Conservation (phyloP, 805 yeast species). For the Ogataea kodamae region DNA sequence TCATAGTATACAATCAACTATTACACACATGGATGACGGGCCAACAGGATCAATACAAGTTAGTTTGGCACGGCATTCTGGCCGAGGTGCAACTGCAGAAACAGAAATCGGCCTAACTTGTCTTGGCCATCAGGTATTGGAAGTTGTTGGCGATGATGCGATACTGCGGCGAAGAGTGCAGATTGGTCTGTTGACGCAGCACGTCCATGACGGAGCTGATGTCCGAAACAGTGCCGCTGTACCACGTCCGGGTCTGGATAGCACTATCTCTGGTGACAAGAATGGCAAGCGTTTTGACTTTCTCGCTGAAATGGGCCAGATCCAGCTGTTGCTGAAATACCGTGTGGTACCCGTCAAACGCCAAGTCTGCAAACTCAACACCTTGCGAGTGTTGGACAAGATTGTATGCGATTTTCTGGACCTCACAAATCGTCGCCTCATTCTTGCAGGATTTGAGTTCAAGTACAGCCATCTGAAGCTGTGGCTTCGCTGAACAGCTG, state of each 20-base stretch:
- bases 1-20: slow-evolving; percentile 74
- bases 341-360: slow-evolving; percentile 5
- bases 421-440: slow-evolving; percentile 3
- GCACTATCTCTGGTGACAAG: slow-evolving; percentile 6
- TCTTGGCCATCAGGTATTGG: slow-evolving; percentile 18
- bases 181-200: slow-evolving; percentile 8
- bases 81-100: slow-evolving; percentile 41
- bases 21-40: slow-evolving; percentile 64
- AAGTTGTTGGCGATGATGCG: slow-evolving; percentile 17
- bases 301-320: slow-evolving; percentile 17
- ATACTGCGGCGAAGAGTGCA: slow-evolving; percentile 7
- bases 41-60: slow-evolving; percentile 49
- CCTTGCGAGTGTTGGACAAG: slow-evolving; percentile 6
- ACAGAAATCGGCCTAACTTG: slow-evolving; percentile 7
- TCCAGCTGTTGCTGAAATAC: slow-evolving; percentile 13
- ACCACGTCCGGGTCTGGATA: slow-evolving; percentile 13
- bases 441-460: not conserved
- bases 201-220: slow-evolving; percentile 6
- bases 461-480: not conserved
- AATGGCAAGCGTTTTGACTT: slow-evolving; percentile 19
- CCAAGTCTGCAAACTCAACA: slow-evolving; percentile 3
- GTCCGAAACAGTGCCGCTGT: slow-evolving; percentile 9
- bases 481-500: not conserved
- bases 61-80: slow-evolving; percentile 56
- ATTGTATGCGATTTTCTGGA: slow-evolving; percentile 6